Evolutionary conservation across 179 eudicot genomes (phyloP).

Genomic region (Beta macrorhiza): DNA sequence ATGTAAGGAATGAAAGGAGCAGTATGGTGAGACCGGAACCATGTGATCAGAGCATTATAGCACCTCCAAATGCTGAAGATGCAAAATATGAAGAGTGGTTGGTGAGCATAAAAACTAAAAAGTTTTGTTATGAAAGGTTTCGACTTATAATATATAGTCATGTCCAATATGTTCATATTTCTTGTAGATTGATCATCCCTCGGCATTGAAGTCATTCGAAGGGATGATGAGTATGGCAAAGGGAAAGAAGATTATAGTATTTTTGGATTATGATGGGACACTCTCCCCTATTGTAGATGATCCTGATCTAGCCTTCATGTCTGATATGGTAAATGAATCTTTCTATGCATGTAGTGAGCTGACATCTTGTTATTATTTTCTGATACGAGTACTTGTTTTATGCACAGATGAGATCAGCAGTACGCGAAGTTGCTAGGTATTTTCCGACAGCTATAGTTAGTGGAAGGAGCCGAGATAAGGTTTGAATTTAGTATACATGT

Average conservation of each 20-base stretch:
- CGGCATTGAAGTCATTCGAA: constrained; percentile 56
- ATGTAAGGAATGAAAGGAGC: constrained; percentile 28
- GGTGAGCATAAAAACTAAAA: constrained; percentile 21
- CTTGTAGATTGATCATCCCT: constrained; percentile 65
- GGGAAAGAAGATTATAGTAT: constrained; percentile 66
- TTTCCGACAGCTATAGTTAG: constrained; percentile 91
- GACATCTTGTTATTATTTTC: background rate
- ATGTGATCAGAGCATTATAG: constrained; percentile 27
- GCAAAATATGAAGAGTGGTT: constrained; percentile 36
- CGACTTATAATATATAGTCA: background rate
- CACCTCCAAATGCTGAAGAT: constrained; percentile 11
- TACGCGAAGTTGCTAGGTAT: constrained; percentile 57
- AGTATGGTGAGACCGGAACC: constrained; percentile 40
- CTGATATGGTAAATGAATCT: constrained; percentile 51
- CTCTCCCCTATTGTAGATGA: constrained; percentile 81
- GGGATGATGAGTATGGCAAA: constrained; percentile 43
- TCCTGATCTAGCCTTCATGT: constrained; percentile 84
- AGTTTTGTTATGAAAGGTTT: background rate
- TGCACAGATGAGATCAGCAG: constrained; percentile 78
- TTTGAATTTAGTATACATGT: constrained; percentile 10
- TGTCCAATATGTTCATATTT: background rate
- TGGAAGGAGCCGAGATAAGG: constrained; percentile 90
- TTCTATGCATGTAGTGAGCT: background rate
- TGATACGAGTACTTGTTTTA: background rate
- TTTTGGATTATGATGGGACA: constrained; percentile 85